These are phyloP conservation scores for Symbiotaphrina buchneri DNA, from an alignment of 495 filamentous ascomycete species.

Conservation along the genomic window DNA sequence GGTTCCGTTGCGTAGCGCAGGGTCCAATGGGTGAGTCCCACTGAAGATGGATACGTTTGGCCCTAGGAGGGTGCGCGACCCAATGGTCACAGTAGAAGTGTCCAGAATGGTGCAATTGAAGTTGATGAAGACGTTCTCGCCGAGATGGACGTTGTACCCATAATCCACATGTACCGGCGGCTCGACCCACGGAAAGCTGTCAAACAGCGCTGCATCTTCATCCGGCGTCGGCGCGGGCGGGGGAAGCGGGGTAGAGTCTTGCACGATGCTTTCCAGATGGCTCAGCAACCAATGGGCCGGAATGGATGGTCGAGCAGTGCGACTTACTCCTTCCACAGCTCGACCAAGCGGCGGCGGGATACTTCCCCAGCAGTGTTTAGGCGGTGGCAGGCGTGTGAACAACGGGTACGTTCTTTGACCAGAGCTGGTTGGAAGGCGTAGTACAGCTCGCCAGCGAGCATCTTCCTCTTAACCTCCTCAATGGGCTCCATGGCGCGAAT, in stretches of 20 bases:
- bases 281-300: background rate
- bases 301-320: background rate
- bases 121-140: constrained; percentile 52
- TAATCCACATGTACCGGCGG: constrained; percentile 53
- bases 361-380: constrained; percentile 41
- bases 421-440: constrained; percentile 31
- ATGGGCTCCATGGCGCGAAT: no score
- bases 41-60: constrained; percentile 55
- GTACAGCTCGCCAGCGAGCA: constrained; percentile 28
- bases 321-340: constrained; percentile 56
- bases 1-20: constrained; percentile 45
- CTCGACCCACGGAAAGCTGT: constrained; percentile 44
- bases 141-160: constrained; percentile 48
- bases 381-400: constrained; percentile 28
- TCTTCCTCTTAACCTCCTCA: constrained; percentile 13
- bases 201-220: constrained; percentile 36
- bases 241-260: constrained; percentile 38
- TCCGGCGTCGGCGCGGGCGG: constrained; percentile 23
- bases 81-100: constrained; percentile 54
- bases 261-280: constrained; percentile 22
- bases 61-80: constrained; percentile 56
- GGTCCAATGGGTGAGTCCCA: constrained; percentile 59
- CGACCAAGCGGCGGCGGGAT: constrained; percentile 29
- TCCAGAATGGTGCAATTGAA: constrained; percentile 56
- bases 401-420: constrained; percentile 30